Evolutionary conservation across 2,329 filamentous ascomycete species (phyloP).

Genomic region (Pseudopyrenochaeta lycopersici): DNA sequence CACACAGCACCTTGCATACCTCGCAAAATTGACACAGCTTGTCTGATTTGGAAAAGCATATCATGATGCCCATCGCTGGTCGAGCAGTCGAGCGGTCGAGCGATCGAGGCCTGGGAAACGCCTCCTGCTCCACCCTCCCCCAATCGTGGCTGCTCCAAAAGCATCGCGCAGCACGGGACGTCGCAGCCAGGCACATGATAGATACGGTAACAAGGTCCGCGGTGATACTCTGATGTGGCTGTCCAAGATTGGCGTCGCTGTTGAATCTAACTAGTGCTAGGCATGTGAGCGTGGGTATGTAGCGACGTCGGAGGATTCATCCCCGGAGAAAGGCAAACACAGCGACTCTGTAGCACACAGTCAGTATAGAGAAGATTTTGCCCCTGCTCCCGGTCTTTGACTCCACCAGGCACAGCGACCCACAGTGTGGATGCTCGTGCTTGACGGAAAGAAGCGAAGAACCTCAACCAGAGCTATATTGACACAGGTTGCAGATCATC

Average conservation of each 20-base stretch:
- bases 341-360: no score
- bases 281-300: conserved; percentile 10
- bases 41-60: background rate
- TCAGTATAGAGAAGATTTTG: no score
- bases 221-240: conserved; percentile 9
- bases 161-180: background rate
- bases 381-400: no score
- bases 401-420: no score
- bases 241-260: background rate
- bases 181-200: no score
- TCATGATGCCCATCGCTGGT: background rate
- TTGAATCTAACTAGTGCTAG: background rate
- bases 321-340: conserved; percentile 10
- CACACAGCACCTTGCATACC: background rate
- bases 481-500: no score
- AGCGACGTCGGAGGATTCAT: conserved; percentile 19
- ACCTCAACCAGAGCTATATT: no score
- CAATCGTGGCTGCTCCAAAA: background rate
- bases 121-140: background rate
- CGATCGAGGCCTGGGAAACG: background rate
- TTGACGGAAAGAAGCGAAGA: no score
- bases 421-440: no score
- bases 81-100: background rate
- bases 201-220: background rate
- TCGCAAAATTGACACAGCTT: background rate